Evolutionary conservation across 495 filamentous ascomycete genomes (phyloP).

Genomic region (Tuber umbilicatum): DNA sequence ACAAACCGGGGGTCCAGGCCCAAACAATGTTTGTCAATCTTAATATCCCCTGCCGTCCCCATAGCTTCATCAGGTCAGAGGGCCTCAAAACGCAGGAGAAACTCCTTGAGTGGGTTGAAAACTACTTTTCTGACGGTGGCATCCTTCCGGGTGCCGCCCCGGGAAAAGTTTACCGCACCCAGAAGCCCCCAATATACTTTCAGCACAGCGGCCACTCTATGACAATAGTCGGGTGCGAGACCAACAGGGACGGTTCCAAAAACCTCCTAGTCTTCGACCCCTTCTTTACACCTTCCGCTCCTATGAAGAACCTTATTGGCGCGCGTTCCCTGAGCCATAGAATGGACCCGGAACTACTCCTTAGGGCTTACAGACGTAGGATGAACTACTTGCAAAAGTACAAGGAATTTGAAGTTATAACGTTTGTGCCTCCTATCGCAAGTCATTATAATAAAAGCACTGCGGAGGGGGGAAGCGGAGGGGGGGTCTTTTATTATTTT

Average conservation of each 20-base stretch:
- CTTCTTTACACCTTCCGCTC: conserved; percentile 64
- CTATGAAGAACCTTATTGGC: conserved; percentile 54
- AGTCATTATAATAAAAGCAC: background rate
- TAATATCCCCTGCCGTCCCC: conserved; percentile 47
- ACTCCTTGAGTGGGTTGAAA: conserved; percentile 62
- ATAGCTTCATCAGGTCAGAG: conserved; percentile 41
- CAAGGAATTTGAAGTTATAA: conserved; percentile 68
- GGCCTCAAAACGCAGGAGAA: conserved; percentile 49
- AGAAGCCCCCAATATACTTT: conserved; percentile 78
- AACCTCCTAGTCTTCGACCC: conserved; percentile 87
- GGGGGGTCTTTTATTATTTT: background rate
- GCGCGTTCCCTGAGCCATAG: conserved; percentile 44
- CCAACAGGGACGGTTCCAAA: conserved; percentile 55
- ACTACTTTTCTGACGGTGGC: conserved; percentile 56
- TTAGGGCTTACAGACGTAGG: conserved; percentile 67
- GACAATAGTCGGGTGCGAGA: conserved; percentile 84
- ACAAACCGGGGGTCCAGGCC: conserved; percentile 51
- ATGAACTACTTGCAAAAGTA: conserved; percentile 61
- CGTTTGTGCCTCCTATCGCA: conserved; percentile 49
- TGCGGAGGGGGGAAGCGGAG: background rate
- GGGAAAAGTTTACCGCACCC: conserved; percentile 59
- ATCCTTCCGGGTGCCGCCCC: conserved; percentile 17
- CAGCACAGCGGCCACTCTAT: conserved; percentile 86
- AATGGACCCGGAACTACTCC: conserved; percentile 49
- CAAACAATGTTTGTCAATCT: conserved; percentile 69